phyloP scores from a whole-genome alignment of 23 red algal genomes.

The Gracilaria caudata region DNA sequence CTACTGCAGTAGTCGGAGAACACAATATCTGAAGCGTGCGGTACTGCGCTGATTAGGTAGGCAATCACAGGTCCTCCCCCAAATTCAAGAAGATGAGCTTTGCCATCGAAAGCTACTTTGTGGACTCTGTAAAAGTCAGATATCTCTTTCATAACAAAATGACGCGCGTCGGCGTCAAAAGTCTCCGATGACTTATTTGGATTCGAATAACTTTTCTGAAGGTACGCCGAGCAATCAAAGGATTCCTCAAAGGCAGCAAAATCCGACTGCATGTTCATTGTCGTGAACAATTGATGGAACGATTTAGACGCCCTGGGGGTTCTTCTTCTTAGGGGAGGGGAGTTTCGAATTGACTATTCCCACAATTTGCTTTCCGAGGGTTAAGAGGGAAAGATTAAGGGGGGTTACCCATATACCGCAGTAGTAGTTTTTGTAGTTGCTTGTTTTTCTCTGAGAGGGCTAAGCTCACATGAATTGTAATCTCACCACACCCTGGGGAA shows the following conservation, averaged over 20 bases:
- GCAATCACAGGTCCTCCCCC: slow-evolving; percentile 3
- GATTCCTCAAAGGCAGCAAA: not conserved
- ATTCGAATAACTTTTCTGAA: not conserved
- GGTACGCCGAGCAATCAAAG: not conserved
- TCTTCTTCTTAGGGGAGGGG: no score
- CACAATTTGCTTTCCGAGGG: no score
- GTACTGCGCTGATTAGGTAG: not conserved
- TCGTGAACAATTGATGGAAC: no score
- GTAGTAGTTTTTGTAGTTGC: no score
- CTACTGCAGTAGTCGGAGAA: slow-evolving; percentile 2
- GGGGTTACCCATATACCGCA: no score
- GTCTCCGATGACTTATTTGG: not conserved
- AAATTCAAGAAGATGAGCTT: not conserved
- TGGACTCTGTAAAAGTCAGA: not conserved
- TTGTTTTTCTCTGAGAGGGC: no score
- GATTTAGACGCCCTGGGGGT: no score
- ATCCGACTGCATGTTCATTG: not conserved
- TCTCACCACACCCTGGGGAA: no score
- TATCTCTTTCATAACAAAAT: not conserved
- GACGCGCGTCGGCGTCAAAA: not conserved
- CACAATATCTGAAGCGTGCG: not conserved
- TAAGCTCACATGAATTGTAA: no score
- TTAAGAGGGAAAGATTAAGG: no score
- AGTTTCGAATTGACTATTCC: no score
- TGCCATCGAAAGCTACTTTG: not conserved